Base-by-base conservation (phyloP, 2,329 filamentous ascomycete species). In the Chaetomiaceae sp. region DNA sequence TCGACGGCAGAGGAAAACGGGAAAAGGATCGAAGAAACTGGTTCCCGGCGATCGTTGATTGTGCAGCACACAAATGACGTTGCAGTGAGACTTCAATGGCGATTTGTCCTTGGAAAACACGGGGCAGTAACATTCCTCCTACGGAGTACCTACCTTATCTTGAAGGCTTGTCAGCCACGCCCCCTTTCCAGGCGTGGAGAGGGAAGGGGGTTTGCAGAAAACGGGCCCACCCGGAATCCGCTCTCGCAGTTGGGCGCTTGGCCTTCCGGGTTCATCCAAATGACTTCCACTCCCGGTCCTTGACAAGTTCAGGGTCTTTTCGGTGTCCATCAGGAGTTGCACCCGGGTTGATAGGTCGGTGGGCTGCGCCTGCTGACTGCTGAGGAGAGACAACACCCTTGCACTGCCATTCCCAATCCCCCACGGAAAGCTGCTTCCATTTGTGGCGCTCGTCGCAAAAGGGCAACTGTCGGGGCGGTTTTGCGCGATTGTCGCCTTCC, bases 31-130 rank as follows among this genome's bases (percentile, higher is more conserved):
- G 11, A 13, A 36, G 23, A 32, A 33, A 32, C 34, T 27, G 30
- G 47, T 18, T 25, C 5, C 33, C 10, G 41, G 21, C 32, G 48
- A 51, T 51, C 48, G 29, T 18, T 18, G n/a, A 23, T 33, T 21
- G 48, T 45, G 40, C 32, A 32, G 30, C 16, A 45, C 9, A 29
- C 23, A 44, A 20, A 45, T 51, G 41, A 51, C 41, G 47, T 50
- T 45, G 21, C 18, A 5, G 41, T 18, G 41, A 29, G 30, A 37
- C 18, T 40, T 14, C 23, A 33, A 37, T 51, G 30, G 32, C 21
- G 40, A 44, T 38, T 25, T n/a, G 6, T n/a, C 32, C 23, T 14
- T 16, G 16, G 11, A 45, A 30, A 32, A 32, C 37, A 33, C n/a
- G n/a, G n/a, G n/a, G n/a, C n/a, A n/a, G n/a, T n/a, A n/a, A n/a